Evolutionary conservation across 169 alveolate species (phyloP).

Genomic region (Besnoitia besnoiti): DNA sequence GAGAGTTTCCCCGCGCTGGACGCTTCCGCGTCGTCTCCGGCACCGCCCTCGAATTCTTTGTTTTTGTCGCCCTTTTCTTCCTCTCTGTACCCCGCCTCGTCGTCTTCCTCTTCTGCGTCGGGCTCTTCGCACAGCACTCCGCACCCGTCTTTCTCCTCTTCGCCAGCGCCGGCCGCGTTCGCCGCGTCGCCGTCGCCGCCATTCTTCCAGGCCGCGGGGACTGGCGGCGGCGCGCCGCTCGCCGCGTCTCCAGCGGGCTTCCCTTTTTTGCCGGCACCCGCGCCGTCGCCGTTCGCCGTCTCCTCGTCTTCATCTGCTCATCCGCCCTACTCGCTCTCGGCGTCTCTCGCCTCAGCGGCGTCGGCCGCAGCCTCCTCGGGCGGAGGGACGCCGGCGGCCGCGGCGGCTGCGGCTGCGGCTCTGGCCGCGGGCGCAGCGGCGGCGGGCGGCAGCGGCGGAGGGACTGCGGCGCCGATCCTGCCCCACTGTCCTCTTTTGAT

Average conservation of each 20-base stretch:
- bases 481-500: conserved; percentile 27
- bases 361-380: not conserved
- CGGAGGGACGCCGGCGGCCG: not conserved
- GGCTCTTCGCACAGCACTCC: not conserved
- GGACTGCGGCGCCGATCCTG: not conserved
- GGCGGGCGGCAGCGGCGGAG: conserved; percentile 21
- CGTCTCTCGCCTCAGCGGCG: not conserved
- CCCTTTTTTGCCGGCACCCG: not conserved
- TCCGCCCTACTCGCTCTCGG: conserved; percentile 46
- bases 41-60: not conserved
- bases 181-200: too few relatives aligned
- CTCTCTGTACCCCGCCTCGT: not conserved
- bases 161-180: not conserved
- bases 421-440: conserved; percentile 55
- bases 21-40: not conserved
- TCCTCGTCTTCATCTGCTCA: not conserved
- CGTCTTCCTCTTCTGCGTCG: not conserved
- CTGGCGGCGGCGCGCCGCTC: too few relatives aligned
- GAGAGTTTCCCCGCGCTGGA: not conserved
- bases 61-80: not conserved
- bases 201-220: too few relatives aligned
- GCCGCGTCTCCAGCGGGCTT: not conserved
- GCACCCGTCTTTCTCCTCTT: conserved; percentile 7
- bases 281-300: not conserved
- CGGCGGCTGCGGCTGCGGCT: conserved; percentile 48